Evolutionary conservation across 2,329 filamentous ascomycete genomes (phyloP).

Genomic region (Xylaria sp.): DNA sequence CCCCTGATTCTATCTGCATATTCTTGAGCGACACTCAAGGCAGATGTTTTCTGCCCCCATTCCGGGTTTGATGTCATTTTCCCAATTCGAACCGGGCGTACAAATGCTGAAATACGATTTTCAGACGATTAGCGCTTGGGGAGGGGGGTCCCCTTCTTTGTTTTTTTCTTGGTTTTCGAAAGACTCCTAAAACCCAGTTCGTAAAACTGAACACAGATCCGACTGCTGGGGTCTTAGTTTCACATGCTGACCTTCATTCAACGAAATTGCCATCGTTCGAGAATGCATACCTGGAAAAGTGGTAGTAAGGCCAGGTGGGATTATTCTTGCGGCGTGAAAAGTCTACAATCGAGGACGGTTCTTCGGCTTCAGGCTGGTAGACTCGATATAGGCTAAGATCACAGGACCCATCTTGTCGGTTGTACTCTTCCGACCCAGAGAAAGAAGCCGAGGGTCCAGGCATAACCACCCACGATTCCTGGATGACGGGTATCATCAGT

Average conservation of each 20-base stretch:
- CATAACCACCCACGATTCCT: conserved; percentile 7
- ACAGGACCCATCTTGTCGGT: conserved; percentile 27
- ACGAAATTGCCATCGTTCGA: neutral
- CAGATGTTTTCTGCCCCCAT: conserved; percentile 50
- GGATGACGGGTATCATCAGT: neutral
- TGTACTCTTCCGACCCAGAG: conserved; percentile 7
- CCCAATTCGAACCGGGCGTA: neutral
- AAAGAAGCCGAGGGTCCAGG: conserved; percentile 22
- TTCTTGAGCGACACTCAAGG: conserved; percentile 50
- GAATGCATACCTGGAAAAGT: neutral
- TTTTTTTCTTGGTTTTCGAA: neutral
- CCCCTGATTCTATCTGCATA: conserved; percentile 46
- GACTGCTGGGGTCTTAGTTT: neutral
- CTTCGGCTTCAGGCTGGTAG: conserved; percentile 13
- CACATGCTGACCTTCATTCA: neutral
- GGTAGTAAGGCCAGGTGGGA: neutral
- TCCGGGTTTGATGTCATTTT: conserved; percentile 47
- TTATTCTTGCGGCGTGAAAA: conserved; percentile 3
- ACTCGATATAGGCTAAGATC: conserved; percentile 35
- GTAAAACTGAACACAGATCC: neutral
- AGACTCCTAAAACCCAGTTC: neutral
- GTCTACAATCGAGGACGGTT: neutral
- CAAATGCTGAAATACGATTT: neutral
- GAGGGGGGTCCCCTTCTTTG: too few species aligned
- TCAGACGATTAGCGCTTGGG: neutral